Evolutionary conservation across 345 rosid species (phyloP), one percentile per base, ranked within the genome.

Genomic region (Bruguiera parviflora): DNA sequence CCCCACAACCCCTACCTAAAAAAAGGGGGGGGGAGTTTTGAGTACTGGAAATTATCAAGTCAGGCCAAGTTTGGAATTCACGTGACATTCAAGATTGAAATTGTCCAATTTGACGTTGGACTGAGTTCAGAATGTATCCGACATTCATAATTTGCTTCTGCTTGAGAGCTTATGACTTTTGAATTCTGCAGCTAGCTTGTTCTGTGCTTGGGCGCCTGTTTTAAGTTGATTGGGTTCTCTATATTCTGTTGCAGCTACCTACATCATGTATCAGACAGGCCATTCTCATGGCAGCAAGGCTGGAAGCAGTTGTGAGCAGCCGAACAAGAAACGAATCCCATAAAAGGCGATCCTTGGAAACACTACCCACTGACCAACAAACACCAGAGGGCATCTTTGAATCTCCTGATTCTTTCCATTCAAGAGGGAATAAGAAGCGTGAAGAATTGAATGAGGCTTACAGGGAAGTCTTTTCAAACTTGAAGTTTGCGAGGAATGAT

Each of bases 191-290:
- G 46, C 15, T 39, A 2, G 16, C 46, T 10, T 8, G 15, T 39
- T 39, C 0, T 6, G 1, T 1, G 1, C 0, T 66, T 53, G 7
- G 2, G 29, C 1, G 5, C 37, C 6, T 58, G 60, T 22, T 55
- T 63, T 65, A 65, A 78, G 60, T 73, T 74, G 53, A 67, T 13
- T 55, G 57, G 70, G 57, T 52, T 52, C 31, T 62, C 29, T 73
- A 20, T 19, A 6, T 61, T 77, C 46, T 13, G 29, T 32, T 53
- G 82, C 83, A 92, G 97, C 74, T 94, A 70, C 98, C 98, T 68
- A 65, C 74, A n/a, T 82, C 83, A 11, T 94, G 98, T 73, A 80
- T 91, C 66, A 73, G 67, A 66, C 84, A 84, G 66, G 97, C 95
- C 22, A 68, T 77, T 46, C 22, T 75, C 49, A 89, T 94, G 95